phyloP scores from a whole-genome alignment of 2,329 filamentous ascomycete species.

The Aureobasidium sp. region DNA sequence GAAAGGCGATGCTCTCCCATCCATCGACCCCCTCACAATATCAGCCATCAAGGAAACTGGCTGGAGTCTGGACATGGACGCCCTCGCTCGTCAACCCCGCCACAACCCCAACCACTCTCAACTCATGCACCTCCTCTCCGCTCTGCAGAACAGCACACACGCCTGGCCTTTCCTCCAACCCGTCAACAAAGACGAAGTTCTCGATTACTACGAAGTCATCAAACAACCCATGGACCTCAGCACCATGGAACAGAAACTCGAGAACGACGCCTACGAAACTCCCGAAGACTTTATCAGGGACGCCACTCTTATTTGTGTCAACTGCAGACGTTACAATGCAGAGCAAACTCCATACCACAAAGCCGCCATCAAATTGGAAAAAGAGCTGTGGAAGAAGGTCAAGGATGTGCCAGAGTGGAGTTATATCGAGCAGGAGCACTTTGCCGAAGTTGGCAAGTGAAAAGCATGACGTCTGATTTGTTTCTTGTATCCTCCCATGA shows the following conservation, averaged over 20 bases:
- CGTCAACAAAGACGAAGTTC: slow-evolving; percentile 90
- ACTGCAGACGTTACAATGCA: slow-evolving; percentile 94
- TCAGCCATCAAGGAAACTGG: slow-evolving; percentile 81
- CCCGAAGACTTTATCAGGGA: slow-evolving; percentile 91
- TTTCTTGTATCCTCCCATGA: not conserved
- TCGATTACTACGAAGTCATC: slow-evolving; percentile 99
- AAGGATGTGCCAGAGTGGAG: slow-evolving; percentile 85
- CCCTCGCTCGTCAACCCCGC: slow-evolving; percentile 84
- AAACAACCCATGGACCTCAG: slow-evolving; percentile 94
- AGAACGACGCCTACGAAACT: slow-evolving; percentile 82
- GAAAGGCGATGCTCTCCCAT: slow-evolving; percentile 42
- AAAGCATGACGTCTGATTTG: not conserved
- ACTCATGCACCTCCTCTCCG: slow-evolving; percentile 83
- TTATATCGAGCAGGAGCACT: slow-evolving; percentile 28
- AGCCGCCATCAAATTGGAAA: slow-evolving; percentile 84
- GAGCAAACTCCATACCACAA: slow-evolving; percentile 94
- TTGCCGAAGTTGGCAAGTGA: slow-evolving; percentile 14
- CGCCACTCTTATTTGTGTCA: slow-evolving; percentile 82
- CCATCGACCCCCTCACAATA: slow-evolving; percentile 80
- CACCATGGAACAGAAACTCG: slow-evolving; percentile 93
- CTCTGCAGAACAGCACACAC: slow-evolving; percentile 86
- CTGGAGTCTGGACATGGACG: slow-evolving; percentile 98
- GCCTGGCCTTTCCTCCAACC: slow-evolving; percentile 94
- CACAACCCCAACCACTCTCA: slow-evolving; percentile 96
- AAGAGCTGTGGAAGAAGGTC: slow-evolving; percentile 92